A percentile compares a stretch with the other conserved stretches of the same genome.
These are phyloP conservation scores for Fusarium albidum DNA, from an alignment of 2,329 filamentous ascomycete species.

Conservation along the genomic window DNA sequence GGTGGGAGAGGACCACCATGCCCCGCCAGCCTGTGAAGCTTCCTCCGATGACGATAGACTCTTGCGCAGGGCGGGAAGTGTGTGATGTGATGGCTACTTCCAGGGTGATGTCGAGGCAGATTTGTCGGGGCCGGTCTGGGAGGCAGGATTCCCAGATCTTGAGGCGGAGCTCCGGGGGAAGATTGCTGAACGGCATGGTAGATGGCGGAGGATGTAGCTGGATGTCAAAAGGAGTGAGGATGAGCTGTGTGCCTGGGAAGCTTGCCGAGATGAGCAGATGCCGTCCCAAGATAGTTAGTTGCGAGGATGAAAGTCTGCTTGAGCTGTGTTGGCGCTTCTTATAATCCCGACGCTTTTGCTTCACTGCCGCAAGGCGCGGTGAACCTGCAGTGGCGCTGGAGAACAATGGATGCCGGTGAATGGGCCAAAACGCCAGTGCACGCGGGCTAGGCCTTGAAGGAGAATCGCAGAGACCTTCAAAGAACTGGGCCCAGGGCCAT, in stretches of 20 bases:
- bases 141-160: constrained; percentile 6
- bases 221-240: neutral
- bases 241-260: too few relatives aligned
- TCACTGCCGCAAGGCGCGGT: neutral
- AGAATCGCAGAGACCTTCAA: too few relatives aligned
- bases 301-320: too few relatives aligned
- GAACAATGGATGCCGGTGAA: neutral
- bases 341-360: neutral
- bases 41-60: constrained; percentile 9
- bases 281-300: too few relatives aligned
- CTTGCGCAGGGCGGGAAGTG: neutral
- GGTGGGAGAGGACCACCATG: neutral
- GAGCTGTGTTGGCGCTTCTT: too few relatives aligned
- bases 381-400: neutral
- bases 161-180: constrained; percentile 8
- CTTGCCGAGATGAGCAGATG: too few relatives aligned
- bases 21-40: neutral
- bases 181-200: neutral
- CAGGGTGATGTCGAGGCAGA: constrained; percentile 1
- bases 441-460: too few relatives aligned
- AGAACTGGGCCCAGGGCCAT: too few relatives aligned
- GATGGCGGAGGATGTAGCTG: neutral
- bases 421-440: neutral
- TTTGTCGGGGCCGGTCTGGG: neutral
- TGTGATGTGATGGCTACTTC: neutral